Conservation (phyloP, 2,329 filamentous ascomycete species). For the Pyrenochaeta sp. region DNA sequence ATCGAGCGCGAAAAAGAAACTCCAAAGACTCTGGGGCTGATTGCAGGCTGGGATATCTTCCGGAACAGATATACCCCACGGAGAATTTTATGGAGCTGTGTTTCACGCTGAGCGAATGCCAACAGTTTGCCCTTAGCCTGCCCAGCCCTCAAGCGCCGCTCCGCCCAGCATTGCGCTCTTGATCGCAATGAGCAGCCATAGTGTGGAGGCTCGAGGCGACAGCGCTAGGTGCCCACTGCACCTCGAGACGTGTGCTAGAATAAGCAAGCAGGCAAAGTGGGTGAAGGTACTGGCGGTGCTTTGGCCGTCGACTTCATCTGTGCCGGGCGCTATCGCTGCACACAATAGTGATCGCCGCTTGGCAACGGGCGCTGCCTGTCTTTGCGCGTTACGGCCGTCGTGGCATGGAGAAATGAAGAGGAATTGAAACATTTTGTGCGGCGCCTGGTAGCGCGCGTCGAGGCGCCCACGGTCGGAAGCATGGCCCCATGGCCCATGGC, state of each 20-base stretch:
- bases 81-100: slow-evolving; percentile 23
- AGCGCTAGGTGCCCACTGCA: background rate
- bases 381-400: slow-evolving; percentile 22
- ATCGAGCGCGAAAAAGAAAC: background rate
- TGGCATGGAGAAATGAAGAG: slow-evolving; percentile 8
- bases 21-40: background rate
- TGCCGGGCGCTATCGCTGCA: slow-evolving; percentile 29
- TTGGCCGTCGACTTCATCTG: slow-evolving; percentile 17
- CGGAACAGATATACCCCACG: slow-evolving; percentile 8
- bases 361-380: slow-evolving; percentile 32
- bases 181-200: background rate
- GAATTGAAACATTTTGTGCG: slow-evolving; percentile 25
- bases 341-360: slow-evolving; percentile 36
- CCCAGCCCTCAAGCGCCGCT: slow-evolving; percentile 8
- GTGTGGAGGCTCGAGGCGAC: background rate
- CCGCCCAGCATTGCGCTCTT: background rate
- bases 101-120: slow-evolving; percentile 22
- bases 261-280: slow-evolving; percentile 21
- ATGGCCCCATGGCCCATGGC: no score
- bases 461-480: slow-evolving; percentile 7
- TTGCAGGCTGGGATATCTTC: background rate
- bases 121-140: slow-evolving; percentile 17
- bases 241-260: background rate
- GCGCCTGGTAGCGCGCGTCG: slow-evolving; percentile 14
- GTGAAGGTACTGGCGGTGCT: slow-evolving; percentile 25